Percentiles rank a stretch among this genome's conserved stretches.
phyloP scores from a whole-genome alignment of 73 alveolate genomes.

The Paramecium octaurelia region DNA sequence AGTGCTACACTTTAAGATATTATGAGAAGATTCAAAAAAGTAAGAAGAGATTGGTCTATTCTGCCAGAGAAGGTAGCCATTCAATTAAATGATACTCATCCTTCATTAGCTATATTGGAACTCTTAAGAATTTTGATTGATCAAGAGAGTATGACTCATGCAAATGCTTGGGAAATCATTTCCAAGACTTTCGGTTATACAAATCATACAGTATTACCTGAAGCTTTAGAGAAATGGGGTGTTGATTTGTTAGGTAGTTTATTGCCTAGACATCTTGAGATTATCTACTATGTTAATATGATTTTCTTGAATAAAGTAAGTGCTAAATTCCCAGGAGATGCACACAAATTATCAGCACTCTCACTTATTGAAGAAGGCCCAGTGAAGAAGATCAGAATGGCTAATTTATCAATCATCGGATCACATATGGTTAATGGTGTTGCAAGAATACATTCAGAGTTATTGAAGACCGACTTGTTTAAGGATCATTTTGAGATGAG shows the following conservation, averaged over 20 bases:
- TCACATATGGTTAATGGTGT: constrained; percentile 90
- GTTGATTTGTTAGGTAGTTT: constrained; percentile 73
- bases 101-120: constrained; percentile 86
- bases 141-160: constrained; percentile 76
- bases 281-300: constrained; percentile 79
- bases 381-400: constrained; percentile 86
- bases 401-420: constrained; percentile 76
- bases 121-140: constrained; percentile 80
- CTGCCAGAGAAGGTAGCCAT: constrained; percentile 68
- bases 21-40: constrained; percentile 65
- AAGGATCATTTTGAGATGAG: constrained; percentile 78
- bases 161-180: constrained; percentile 81
- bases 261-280: constrained; percentile 89
- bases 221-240: constrained; percentile 92
- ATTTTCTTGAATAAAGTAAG: constrained; percentile 75
- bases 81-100: constrained; percentile 89
- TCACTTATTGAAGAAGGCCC: constrained; percentile 84
- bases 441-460: constrained; percentile 85
- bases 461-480: constrained; percentile 73
- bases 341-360: constrained; percentile 50
- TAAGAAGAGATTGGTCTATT: constrained; percentile 44
- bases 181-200: constrained; percentile 78
- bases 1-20: constrained; percentile 95
- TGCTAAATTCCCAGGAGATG: constrained; percentile 63
- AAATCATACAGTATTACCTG: constrained; percentile 93